Percentiles rank a stretch among this genome's conserved stretches.
phyloP scores from a whole-genome alignment of 2,329 filamentous ascomycete genomes.

The Torrubiellomyces zombiae region DNA sequence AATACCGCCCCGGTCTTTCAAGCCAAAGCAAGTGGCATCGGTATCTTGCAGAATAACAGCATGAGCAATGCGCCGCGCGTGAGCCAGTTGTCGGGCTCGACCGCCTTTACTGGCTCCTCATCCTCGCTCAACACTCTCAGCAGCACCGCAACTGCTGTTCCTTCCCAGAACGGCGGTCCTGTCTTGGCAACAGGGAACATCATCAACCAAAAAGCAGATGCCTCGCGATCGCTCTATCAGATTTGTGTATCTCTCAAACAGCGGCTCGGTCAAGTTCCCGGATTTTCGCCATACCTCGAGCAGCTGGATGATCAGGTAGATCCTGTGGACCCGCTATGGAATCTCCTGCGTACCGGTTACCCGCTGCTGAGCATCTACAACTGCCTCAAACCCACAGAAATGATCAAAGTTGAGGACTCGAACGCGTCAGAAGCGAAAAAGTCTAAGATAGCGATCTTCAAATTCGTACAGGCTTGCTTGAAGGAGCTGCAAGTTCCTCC shows the following conservation, averaged over 20 bases:
- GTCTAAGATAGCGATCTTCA: conserved; percentile 77
- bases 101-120: conserved; percentile 34
- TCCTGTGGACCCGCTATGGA: conserved; percentile 84
- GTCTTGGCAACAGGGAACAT: conserved; percentile 77
- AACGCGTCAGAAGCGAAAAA: conserved; percentile 52
- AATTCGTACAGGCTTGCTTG: conserved; percentile 81
- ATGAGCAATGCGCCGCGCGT: conserved; percentile 38
- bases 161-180: conserved; percentile 33
- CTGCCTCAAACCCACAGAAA: conserved; percentile 52
- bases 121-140: conserved; percentile 34
- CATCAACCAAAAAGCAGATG: conserved; percentile 92
- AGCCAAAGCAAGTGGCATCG: conserved; percentile 28
- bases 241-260: conserved; percentile 78
- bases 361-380: conserved; percentile 86
- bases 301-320: conserved; percentile 54
- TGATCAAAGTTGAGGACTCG: conserved; percentile 49
- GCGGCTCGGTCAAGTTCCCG: conserved; percentile 67
- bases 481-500: conserved; percentile 64
- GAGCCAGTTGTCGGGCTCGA: conserved; percentile 47
- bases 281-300: conserved; percentile 58
- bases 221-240: conserved; percentile 82
- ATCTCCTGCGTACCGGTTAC: conserved; percentile 65
- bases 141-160: conserved; percentile 24
- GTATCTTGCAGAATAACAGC: conserved; percentile 24
- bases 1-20: conserved; percentile 40